Percentiles rank a stretch among this genome's conserved stretches.
These are phyloP conservation scores for Pestalotiopsis sp. DNA, from an alignment of 2,329 filamentous ascomycete species.

Conservation along the genomic window DNA sequence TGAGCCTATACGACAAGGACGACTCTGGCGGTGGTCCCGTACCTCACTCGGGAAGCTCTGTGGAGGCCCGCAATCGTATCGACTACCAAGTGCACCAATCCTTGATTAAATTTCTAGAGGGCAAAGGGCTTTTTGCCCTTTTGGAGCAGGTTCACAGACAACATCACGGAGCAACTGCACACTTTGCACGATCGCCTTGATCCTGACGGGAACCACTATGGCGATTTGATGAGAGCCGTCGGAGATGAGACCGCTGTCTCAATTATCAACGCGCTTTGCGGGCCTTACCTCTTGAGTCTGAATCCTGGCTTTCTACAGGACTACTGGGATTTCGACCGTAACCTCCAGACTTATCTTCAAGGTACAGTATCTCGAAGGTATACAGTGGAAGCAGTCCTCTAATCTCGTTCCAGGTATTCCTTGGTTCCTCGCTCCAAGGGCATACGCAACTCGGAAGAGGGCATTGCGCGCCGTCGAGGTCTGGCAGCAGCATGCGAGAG, in stretches of 20 bases:
- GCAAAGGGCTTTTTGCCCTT: slow-evolving; percentile 25
- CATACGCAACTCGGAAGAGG: slow-evolving; percentile 25
- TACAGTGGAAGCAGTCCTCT: not conserved
- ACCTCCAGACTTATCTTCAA: slow-evolving; percentile 7
- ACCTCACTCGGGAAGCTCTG: slow-evolving; percentile 20
- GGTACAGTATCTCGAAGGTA: not conserved
- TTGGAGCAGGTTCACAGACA: slow-evolving; percentile 26
- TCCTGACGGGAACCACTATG: slow-evolving; percentile 20
- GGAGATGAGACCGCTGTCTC: slow-evolving; percentile 24
- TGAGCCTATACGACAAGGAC: slow-evolving; percentile 28
- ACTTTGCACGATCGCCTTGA: slow-evolving; percentile 16
- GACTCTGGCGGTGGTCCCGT: slow-evolving; percentile 27
- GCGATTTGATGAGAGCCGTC: slow-evolving; percentile 25
- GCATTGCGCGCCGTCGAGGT: slow-evolving; percentile 22
- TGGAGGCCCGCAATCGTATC: slow-evolving; percentile 24
- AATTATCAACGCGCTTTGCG: slow-evolving; percentile 27
- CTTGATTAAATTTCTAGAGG: slow-evolving; percentile 24
- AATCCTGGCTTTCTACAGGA: slow-evolving; percentile 25
- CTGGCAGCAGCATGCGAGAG: slow-evolving; percentile 23
- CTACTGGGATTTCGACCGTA: slow-evolving; percentile 26
- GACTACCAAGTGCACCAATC: slow-evolving; percentile 26
- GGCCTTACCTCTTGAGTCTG: slow-evolving; percentile 25
- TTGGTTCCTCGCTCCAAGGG: slow-evolving; percentile 27
- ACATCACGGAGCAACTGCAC: slow-evolving; percentile 22
- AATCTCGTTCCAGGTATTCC: slow-evolving; percentile 15